Percentiles rank a stretch among this genome's conserved stretches.
phyloP scores from a whole-genome alignment of 2,329 filamentous ascomycete genomes.

The Neoscytalidium dimidiatum region DNA sequence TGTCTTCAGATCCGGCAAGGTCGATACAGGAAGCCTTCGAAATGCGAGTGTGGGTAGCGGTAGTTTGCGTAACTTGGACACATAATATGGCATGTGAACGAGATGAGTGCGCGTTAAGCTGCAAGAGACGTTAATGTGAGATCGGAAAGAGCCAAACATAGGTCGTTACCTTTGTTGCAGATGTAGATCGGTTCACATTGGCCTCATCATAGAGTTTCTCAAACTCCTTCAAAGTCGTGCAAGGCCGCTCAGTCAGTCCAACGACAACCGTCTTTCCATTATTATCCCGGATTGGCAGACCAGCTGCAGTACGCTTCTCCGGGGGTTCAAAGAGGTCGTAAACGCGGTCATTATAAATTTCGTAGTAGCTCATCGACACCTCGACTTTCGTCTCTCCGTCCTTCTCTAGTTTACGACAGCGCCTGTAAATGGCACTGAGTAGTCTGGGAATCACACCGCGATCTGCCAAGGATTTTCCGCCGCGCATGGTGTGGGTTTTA shows the following conservation, averaged over 20 bases:
- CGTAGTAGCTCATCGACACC: constrained; percentile 86
- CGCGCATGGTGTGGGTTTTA: constrained; percentile 95
- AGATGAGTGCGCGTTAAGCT: constrained; percentile 86
- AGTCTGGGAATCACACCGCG: constrained; percentile 85
- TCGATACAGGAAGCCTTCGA: constrained; percentile 94
- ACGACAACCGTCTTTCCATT: constrained; percentile 85
- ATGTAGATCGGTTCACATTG: constrained; percentile 86
- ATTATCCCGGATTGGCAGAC: constrained; percentile 81
- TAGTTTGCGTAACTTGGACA: constrained; percentile 81
- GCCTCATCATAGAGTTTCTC: constrained; percentile 88
- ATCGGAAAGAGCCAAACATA: neutral
- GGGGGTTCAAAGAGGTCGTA: constrained; percentile 86
- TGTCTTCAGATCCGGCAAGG: constrained; percentile 93
- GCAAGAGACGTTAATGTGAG: neutral
- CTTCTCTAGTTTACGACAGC: constrained; percentile 81
- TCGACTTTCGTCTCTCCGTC: constrained; percentile 73
- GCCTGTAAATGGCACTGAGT: constrained; percentile 81
- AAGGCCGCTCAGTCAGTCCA: constrained; percentile 79
- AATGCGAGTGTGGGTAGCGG: constrained; percentile 64
- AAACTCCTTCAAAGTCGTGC: constrained; percentile 85
- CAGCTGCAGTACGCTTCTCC: constrained; percentile 80
- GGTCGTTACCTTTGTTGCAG: constrained; percentile 69
- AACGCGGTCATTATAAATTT: constrained; percentile 96
- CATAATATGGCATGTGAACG: constrained; percentile 88
- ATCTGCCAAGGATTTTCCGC: constrained; percentile 81